Evolutionary conservation across 306 rosid species (phyloP).

Genomic region (Cercis canadensis): DNA sequence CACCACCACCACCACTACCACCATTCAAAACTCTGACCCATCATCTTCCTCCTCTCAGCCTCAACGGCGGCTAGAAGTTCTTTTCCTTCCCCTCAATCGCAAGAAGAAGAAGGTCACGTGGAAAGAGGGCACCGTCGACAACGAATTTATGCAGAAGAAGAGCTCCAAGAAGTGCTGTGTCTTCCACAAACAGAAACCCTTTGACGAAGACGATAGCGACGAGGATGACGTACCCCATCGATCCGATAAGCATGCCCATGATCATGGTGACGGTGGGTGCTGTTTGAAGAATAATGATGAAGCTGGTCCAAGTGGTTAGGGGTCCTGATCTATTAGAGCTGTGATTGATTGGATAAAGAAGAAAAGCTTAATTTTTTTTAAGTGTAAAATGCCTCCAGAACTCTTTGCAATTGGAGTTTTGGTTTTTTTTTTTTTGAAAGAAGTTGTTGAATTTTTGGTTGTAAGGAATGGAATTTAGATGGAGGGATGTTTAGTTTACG

Average conservation of each 20-base stretch:
- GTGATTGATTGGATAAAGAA: no score
- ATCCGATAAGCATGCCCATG: slow-evolving; percentile 39
- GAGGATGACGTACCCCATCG: slow-evolving; percentile 50
- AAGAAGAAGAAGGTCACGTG: slow-evolving; percentile 89
- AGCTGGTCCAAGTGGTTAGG: slow-evolving; percentile 53
- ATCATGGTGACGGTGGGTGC: slow-evolving; percentile 44
- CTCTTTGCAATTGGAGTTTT: neutral
- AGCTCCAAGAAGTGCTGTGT: slow-evolving; percentile 97
- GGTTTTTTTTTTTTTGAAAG: neutral
- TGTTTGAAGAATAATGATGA: slow-evolving; percentile 52
- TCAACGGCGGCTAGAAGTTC: slow-evolving; percentile 55
- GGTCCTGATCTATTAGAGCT: slow-evolving; percentile 11
- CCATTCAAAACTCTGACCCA: slow-evolving; percentile 46
- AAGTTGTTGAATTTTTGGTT: neutral
- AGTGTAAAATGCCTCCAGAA: no score
- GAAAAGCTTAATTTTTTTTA: no score
- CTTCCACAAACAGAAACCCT: slow-evolving; percentile 82
- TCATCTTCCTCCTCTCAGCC: slow-evolving; percentile 54
- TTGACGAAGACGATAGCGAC: slow-evolving; percentile 90
- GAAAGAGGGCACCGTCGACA: slow-evolving; percentile 95
- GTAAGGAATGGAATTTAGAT: neutral
- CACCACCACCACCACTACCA: slow-evolving; percentile 58
- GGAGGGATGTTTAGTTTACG: neutral
- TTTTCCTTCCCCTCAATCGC: slow-evolving; percentile 73
- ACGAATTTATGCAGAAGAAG: slow-evolving; percentile 96